Base-by-base conservation (phyloP, 768 basidiomycete species). In the Mycena sanguinolenta region DNA sequence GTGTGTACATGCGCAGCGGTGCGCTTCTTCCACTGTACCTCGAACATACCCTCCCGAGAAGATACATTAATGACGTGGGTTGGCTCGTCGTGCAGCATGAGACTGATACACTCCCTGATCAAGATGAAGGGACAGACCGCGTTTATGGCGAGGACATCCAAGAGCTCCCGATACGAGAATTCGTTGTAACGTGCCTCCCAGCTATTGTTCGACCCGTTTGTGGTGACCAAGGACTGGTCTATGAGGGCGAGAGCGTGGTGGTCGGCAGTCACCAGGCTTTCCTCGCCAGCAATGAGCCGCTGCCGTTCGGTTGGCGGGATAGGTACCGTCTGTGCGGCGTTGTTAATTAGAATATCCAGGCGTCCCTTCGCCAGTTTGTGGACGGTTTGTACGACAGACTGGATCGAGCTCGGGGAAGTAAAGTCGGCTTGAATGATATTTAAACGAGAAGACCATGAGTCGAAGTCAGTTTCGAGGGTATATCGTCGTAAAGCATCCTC, bases 41-140 rank as follows among this genome's bases (percentile, higher is more conserved):
- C 79, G 32, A 79, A 80, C 54, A 83, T 76, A 4, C 79, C 81
- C 71, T 83, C 81, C 14, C 81, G 78, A 27, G 81, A 82, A 50
- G 80, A 82, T 17, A 82, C 80, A 62, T 82, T 82, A 70, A 83
- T 67, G 66, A 80, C 75, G 58, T 81, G 79, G 13, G 63, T 69
- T 54, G 67, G 67, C 36, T 68, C 57, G 38, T 69, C 58, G 21
- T 69, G 67, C 49, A 65, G 44, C 77, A 82, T 78, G 63, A 78
- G 72, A 19, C 76, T 74, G 39, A 81, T 74, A n/a, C 79, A 74
- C 58, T 80, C 80, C 27, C 81, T 75, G 25, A 81, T 75, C 38
- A 83, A 78, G 58, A 81, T 81, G 68, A 82, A 79, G 21, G 81
- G 82, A 53, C 79, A 81, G 70, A 82, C 81, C 0, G 80, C 77